Evolutionary conservation across 2,329 filamentous ascomycete species (phyloP).

Genomic region (Pyricularia pennisetigena): DNA sequence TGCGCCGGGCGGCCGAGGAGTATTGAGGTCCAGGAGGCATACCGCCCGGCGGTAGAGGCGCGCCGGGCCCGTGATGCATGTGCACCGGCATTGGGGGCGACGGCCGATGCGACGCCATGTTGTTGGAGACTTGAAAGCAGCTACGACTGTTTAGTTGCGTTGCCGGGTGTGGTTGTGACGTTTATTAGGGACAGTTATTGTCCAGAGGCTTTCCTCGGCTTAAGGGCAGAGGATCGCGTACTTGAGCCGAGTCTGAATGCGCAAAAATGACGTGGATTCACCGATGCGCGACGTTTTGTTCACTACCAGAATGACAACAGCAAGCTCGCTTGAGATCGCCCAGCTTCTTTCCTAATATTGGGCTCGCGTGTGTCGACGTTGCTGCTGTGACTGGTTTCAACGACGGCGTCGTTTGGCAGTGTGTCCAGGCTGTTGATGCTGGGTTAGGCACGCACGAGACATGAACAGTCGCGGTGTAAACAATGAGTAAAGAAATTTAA

Average conservation of each 20-base stretch:
- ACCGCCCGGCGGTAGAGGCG: slow-evolving; percentile 30
- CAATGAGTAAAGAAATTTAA: background rate
- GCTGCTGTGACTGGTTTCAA: background rate
- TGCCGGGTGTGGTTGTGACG: background rate
- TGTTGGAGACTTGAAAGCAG: background rate
- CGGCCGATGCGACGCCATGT: slow-evolving; percentile 69
- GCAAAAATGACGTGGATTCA: background rate
- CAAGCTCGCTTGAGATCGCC: background rate
- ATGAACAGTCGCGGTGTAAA: background rate
- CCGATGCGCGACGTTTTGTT: background rate
- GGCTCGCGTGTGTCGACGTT: background rate
- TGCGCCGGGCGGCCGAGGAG: slow-evolving; percentile 57
- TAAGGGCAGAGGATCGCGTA: background rate
- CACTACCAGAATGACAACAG: background rate
- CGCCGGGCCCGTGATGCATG: slow-evolving; percentile 51
- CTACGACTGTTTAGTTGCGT: background rate
- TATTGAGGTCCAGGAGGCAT: slow-evolving; percentile 38
- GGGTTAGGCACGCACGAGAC: background rate
- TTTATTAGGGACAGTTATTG: background rate
- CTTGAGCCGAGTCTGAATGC: background rate
- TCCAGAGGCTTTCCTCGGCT: background rate
- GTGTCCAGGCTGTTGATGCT: background rate
- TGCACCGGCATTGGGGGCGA: slow-evolving; percentile 71
- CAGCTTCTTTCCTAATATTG: background rate
- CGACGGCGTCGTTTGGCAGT: background rate